Evolutionary conservation across 169 alveolate species (phyloP).

Genomic region (Eimeria zaria): DNA sequence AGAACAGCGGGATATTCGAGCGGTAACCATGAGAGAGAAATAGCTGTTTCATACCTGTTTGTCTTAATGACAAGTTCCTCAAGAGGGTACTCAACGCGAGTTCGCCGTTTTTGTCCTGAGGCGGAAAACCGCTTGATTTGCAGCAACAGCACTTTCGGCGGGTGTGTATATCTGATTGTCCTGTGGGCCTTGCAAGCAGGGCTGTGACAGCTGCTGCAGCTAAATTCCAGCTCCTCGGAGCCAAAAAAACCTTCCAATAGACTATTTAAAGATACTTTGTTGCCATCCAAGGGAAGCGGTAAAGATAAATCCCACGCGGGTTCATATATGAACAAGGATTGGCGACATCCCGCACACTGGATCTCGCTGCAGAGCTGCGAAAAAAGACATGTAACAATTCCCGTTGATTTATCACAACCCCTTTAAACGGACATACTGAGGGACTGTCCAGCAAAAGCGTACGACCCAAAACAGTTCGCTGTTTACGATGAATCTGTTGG

Average conservation of each 20-base stretch:
- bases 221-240: constrained; percentile 64
- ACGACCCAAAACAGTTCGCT: not conserved
- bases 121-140: constrained; percentile 72
- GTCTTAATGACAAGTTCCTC: constrained; percentile 33
- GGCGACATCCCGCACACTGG: constrained; percentile 49
- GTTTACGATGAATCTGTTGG: not conserved
- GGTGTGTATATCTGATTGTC: constrained; percentile 62
- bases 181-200: constrained; percentile 62
- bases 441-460: not conserved
- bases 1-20: not conserved
- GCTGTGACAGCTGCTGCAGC: constrained; percentile 74
- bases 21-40: not conserved
- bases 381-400: not conserved
- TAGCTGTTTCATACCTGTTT: not conserved
- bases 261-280: not conserved
- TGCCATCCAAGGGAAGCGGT: constrained; percentile 40
- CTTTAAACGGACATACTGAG: not conserved
- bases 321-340: constrained; percentile 46
- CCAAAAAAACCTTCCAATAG: constrained; percentile 46
- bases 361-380: constrained; percentile 75
- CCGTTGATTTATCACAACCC: not conserved
- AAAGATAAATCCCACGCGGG: constrained; percentile 76
- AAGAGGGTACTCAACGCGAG: constrained; percentile 55
- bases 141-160: constrained; percentile 43
- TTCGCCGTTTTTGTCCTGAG: constrained; percentile 43